phyloP scores from a whole-genome alignment of 352 stramenopile genomes.

The Phytophthora chlamydospora region DNA sequence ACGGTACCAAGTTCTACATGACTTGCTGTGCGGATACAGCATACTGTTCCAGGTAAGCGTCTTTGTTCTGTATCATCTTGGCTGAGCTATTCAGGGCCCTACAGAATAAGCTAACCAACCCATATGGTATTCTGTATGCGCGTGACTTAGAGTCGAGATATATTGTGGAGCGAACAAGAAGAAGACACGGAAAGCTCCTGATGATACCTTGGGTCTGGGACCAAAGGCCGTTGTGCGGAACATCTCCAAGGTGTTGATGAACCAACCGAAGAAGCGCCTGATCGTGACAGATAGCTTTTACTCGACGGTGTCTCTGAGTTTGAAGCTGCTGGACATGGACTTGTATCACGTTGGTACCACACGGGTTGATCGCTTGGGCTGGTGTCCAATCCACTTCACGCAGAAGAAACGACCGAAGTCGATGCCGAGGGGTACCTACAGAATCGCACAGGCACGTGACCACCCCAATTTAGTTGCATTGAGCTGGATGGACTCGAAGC shows the following conservation, averaged over 20 bases:
- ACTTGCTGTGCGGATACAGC: slow-evolving; percentile 18
- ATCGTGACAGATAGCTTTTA: slow-evolving; percentile 27
- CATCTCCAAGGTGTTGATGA: slow-evolving; percentile 12
- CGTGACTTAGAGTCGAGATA: slow-evolving; percentile 9
- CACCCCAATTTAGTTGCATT: slow-evolving; percentile 14
- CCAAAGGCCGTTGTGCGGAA: slow-evolving; percentile 15
- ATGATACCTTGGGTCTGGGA: background rate
- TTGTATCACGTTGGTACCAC: slow-evolving; percentile 23
- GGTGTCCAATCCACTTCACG: slow-evolving; percentile 20
- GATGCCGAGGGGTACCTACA: slow-evolving; percentile 14
- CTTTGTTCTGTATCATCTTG: slow-evolving; percentile 8
- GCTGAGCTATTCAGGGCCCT: slow-evolving; percentile 2
- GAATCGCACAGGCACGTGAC: slow-evolving; percentile 7
- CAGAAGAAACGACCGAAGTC: slow-evolving; percentile 12
- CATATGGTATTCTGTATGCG: slow-evolving; percentile 16
- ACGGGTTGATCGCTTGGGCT: slow-evolving; percentile 15
- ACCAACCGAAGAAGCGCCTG: slow-evolving; percentile 4
- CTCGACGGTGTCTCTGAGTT: slow-evolving; percentile 1
- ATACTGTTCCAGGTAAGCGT: slow-evolving; percentile 20
- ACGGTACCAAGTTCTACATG: slow-evolving; percentile 36
- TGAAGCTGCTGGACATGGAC: slow-evolving; percentile 16
- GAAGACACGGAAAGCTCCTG: background rate
- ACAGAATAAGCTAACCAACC: slow-evolving; percentile 3
- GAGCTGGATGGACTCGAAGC: slow-evolving; percentile 20
- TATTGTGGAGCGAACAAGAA: slow-evolving; percentile 15